Evolutionary conservation across 306 rosid genomes (phyloP).

Genomic region (Medicago ruthenica): DNA sequence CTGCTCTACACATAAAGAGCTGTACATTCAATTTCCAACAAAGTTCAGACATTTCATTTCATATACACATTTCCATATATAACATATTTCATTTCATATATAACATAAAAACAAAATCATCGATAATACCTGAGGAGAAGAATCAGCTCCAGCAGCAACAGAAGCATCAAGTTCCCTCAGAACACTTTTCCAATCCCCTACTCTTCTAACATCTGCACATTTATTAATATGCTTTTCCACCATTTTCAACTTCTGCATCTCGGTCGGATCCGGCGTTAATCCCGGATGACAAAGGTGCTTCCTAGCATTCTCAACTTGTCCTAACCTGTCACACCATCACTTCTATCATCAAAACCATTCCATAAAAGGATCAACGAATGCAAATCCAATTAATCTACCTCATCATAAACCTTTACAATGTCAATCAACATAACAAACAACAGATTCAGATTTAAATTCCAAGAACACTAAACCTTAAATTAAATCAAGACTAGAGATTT

Average conservation of each 20-base stretch:
- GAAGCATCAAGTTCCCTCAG: slow-evolving; percentile 76
- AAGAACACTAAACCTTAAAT: not conserved
- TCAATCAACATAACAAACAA: slow-evolving; percentile 20
- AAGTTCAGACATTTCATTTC: slow-evolving; percentile 53
- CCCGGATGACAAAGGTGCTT: slow-evolving; percentile 65
- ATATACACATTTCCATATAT: slow-evolving; percentile 18
- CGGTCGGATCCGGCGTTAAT: slow-evolving; percentile 58
- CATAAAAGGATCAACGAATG: not conserved
- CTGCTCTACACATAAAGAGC: slow-evolving; percentile 96
- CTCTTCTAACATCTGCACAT: slow-evolving; percentile 77
- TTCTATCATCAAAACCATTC: slow-evolving; percentile 21
- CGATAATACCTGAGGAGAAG: slow-evolving; percentile 72
- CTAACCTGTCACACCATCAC: slow-evolving; percentile 64
- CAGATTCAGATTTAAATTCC: not conserved
- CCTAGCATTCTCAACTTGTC: slow-evolving; percentile 86
- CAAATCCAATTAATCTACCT: slow-evolving; percentile 31
- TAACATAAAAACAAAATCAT: not conserved
- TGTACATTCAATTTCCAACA: slow-evolving; percentile 82
- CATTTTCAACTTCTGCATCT: slow-evolving; percentile 72
- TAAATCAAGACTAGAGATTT: not conserved
- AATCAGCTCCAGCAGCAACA: slow-evolving; percentile 75
- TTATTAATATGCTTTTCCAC: slow-evolving; percentile 77
- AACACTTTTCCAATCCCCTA: slow-evolving; percentile 81
- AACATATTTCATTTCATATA: slow-evolving; percentile 8
- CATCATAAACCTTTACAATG: slow-evolving; percentile 35